Evolutionary conservation across 176 grass and related monocot species (phyloP).

Genomic region (Oryza officinalis): DNA sequence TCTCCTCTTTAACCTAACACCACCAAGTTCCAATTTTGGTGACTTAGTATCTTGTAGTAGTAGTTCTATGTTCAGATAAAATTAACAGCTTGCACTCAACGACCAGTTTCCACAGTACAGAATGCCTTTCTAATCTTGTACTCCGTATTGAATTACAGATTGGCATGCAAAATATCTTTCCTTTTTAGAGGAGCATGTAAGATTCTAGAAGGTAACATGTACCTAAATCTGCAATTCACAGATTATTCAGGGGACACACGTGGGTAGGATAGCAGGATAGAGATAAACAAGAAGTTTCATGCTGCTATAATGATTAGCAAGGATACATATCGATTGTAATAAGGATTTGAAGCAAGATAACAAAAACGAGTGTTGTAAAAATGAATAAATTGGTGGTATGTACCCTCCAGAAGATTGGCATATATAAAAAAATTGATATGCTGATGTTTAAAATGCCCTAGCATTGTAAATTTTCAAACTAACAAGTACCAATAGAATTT

Average conservation of each 20-base stretch:
- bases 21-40: not conserved
- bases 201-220: not conserved
- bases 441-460: not conserved
- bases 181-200: not conserved
- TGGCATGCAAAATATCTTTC: not conserved
- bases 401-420: not conserved
- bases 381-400: not conserved
- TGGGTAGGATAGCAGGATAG: not conserved
- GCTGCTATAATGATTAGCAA: not conserved
- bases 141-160: not conserved
- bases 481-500: not conserved
- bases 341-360: slow-evolving; percentile 15
- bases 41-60: not conserved
- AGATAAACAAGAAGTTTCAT: not conserved
- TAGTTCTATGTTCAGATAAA: not conserved
- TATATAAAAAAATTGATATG: not conserved
- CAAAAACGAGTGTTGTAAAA: not conserved
- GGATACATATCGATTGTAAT: not conserved
- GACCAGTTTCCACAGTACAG: not conserved
- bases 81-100: not conserved
- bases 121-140: not conserved
- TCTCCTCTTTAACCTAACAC: not conserved
- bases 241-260: not conserved
- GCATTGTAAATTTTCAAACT: not conserved
- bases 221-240: not conserved